These are phyloP conservation scores for Apiotrichum veenhuisii DNA, from an alignment of 1,284 basidiomycete species.

Conservation along the genomic window DNA sequence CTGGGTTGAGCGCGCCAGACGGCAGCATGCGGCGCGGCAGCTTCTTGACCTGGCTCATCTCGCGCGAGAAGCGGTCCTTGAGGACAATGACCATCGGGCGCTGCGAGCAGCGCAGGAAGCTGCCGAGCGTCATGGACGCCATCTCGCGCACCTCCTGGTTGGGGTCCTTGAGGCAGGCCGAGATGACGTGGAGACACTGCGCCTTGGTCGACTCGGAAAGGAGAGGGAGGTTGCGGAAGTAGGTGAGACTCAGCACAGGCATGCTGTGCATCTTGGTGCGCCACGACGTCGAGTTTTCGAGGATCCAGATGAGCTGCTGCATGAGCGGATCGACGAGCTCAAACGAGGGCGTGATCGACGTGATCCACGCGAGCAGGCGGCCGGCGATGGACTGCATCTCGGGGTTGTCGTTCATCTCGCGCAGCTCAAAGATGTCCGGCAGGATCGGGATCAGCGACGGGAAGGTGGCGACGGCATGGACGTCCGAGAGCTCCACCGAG, in stretches of 20 bases:
- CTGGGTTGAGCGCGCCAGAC: constrained; percentile 53
- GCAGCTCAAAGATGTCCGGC: constrained; percentile 52
- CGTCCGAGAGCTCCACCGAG: constrained; percentile 66
- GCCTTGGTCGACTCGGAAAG: constrained; percentile 64
- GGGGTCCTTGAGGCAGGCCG: constrained; percentile 71
- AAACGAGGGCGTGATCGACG: constrained; percentile 51
- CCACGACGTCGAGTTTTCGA: constrained; percentile 52
- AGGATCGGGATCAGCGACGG: constrained; percentile 71
- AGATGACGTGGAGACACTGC: constrained; percentile 63
- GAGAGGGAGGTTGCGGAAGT: constrained; percentile 64
- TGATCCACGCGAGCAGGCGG: constrained; percentile 50
- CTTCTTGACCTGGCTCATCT: constrained; percentile 59
- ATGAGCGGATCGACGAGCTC: constrained; percentile 51
- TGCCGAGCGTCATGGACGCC: constrained; percentile 83
- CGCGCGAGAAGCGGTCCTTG: constrained; percentile 75
- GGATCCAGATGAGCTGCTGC: constrained; percentile 45
- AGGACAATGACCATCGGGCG: constrained; percentile 79
- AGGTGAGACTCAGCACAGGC: constrained; percentile 50
- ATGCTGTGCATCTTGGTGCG: constrained; percentile 53
- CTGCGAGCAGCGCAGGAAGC: constrained; percentile 89
- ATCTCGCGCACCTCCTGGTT: constrained; percentile 93
- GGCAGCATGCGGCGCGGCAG: constrained; percentile 66
- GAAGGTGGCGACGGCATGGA: constrained; percentile 68
- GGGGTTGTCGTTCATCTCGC: constrained; percentile 49
- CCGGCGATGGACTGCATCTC: constrained; percentile 50